These are phyloP conservation scores for Lotmaria passim DNA, from an alignment of 208 protist genomes.

Conservation along the genomic window DNA sequence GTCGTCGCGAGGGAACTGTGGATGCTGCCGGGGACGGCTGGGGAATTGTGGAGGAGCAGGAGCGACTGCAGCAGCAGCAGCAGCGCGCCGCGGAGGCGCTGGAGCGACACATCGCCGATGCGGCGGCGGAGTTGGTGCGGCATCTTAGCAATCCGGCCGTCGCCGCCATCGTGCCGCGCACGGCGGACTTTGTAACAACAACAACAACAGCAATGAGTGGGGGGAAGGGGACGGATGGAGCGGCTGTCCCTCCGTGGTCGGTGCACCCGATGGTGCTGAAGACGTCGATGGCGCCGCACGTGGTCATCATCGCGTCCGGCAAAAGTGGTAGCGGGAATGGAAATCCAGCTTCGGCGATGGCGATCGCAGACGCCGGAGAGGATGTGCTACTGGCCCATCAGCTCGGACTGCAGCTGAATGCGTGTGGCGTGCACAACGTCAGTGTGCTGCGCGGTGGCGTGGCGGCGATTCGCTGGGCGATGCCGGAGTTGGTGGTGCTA, in stretches of 20 bases:
- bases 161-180: slow-evolving; percentile 42
- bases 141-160: slow-evolving; percentile 46
- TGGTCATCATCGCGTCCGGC: slow-evolving; percentile 38
- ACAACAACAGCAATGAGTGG: neutral
- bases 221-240: neutral
- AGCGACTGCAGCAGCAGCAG: slow-evolving; percentile 32
- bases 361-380: neutral
- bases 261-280: slow-evolving; percentile 42
- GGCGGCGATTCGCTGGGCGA: slow-evolving; percentile 36
- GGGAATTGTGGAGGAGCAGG: slow-evolving; percentile 34
- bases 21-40: slow-evolving; percentile 22
- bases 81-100: slow-evolving; percentile 20
- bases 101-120: slow-evolving; percentile 43
- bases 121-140: slow-evolving; percentile 52
- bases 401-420: slow-evolving; percentile 54
- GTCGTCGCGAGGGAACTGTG: neutral
- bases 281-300: slow-evolving; percentile 36
- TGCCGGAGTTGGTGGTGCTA: slow-evolving; percentile 51
- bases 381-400: slow-evolving; percentile 36
- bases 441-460: slow-evolving; percentile 70
- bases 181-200: too few species aligned
- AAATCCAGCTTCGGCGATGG: neutral
- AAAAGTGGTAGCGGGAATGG: neutral
- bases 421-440: slow-evolving; percentile 62
- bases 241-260: slow-evolving; percentile 10